These are phyloP conservation scores for Apiospora sp. DNA, from an alignment of 2,329 filamentous ascomycete genomes.

Conservation along the genomic window DNA sequence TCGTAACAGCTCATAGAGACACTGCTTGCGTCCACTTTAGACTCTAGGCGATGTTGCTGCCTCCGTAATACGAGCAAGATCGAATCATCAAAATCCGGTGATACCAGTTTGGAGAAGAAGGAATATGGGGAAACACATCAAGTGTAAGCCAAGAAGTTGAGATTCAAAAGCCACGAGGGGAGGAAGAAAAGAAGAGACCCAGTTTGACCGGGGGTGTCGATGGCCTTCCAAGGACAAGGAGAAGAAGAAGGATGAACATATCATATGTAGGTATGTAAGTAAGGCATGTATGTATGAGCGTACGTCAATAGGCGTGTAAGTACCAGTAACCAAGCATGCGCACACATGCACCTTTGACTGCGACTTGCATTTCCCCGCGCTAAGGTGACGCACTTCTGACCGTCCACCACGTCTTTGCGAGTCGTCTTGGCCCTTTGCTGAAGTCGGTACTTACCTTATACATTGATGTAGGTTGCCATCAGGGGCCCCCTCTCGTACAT, in stretches of 20 bases:
- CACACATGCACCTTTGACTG: slow-evolving; percentile 16
- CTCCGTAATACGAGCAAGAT: neutral
- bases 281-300: neutral
- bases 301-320: neutral
- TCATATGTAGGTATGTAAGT: neutral
- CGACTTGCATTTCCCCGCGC: slow-evolving; percentile 20
- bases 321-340: neutral
- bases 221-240: neutral
- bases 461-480: neutral
- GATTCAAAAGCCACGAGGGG: neutral
- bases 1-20: neutral
- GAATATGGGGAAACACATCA: neutral
- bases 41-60: neutral
- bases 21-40: neutral
- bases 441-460: neutral
- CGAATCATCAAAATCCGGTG: neutral
- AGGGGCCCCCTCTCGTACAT: neutral
- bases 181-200: neutral
- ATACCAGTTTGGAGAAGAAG: neutral
- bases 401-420: slow-evolving; percentile 14
- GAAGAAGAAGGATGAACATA: slow-evolving; percentile 1
- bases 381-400: slow-evolving; percentile 15
- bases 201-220: neutral
- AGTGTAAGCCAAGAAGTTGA: neutral
- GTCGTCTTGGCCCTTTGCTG: neutral